Percentiles rank a stretch among this genome's conserved stretches.
Conservation (phyloP, 495 filamentous ascomycete genomes). For the Aspergillus steynii region DNA sequence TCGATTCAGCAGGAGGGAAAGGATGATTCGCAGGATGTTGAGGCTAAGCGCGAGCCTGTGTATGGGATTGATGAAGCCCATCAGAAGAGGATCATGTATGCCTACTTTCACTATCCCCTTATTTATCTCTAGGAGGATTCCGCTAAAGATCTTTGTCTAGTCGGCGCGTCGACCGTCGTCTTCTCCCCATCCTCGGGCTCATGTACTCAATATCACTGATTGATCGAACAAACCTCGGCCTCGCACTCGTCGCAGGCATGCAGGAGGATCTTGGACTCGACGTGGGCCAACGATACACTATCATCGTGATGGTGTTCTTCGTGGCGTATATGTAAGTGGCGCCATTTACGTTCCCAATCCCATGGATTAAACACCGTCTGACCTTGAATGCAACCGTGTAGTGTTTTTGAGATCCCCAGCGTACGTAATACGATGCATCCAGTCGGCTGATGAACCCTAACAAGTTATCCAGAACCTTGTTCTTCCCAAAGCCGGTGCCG, state of each 20-base stretch:
- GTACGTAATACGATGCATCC: conserved; percentile 4
- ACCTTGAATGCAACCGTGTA: not conserved
- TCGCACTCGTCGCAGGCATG: conserved; percentile 20
- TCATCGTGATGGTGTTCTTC: conserved; percentile 22
- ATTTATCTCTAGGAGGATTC: not conserved
- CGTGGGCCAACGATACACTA: conserved; percentile 16
- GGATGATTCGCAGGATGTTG: not conserved
- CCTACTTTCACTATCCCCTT: not conserved
- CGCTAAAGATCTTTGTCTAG: conserved; percentile 1
- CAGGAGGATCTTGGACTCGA: conserved; percentile 18
- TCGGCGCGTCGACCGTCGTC: conserved; percentile 16
- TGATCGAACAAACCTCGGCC: conserved; percentile 19
- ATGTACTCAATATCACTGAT: conserved; percentile 22
- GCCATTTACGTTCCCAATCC: no score
- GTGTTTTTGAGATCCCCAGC: conserved; percentile 18
- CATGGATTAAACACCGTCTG: not conserved
- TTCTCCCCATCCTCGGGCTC: conserved; percentile 16
- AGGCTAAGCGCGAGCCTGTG: not conserved
- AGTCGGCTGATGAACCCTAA: not conserved
- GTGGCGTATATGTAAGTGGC: conserved; percentile 17
- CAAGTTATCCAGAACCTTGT: conserved; percentile 12
- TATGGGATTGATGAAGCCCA: conserved; percentile 21
- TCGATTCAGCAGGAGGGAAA: conserved; percentile 12
- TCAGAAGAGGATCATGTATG: conserved; percentile 21
- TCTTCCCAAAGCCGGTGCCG: conserved; percentile 17